Conservation (phyloP, 1,284 basidiomycete genomes). For the Naganishia cerealis region DNA sequence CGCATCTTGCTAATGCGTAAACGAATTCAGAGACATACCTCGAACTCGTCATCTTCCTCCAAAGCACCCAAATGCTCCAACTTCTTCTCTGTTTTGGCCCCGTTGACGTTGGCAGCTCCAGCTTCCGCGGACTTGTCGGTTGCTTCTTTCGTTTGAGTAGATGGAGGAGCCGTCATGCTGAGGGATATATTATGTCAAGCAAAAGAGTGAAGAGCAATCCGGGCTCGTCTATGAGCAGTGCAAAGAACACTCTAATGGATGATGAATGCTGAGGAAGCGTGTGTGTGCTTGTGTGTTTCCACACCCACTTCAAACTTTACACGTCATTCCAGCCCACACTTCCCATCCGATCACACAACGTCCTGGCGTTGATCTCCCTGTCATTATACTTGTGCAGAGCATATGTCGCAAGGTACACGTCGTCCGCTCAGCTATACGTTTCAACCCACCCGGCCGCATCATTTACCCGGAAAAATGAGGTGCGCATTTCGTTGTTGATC, state of each 20-base stretch:
- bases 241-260: background rate
- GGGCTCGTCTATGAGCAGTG: background rate
- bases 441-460: background rate
- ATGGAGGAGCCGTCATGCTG: conserved; percentile 15
- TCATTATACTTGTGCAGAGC: conserved; percentile 7
- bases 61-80: conserved; percentile 51
- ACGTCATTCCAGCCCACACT: conserved; percentile 11
- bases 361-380: background rate
- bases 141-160: background rate
- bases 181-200: background rate
- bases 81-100: conserved; percentile 19
- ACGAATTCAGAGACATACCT: conserved; percentile 45
- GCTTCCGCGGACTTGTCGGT: conserved; percentile 23
- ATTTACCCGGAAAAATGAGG: conserved; percentile 8
- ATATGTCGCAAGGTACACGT: background rate
- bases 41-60: conserved; percentile 57
- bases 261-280: conserved; percentile 17
- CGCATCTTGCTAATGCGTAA: background rate
- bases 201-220: background rate
- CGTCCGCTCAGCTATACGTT: background rate
- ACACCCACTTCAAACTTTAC: background rate
- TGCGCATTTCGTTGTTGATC: background rate
- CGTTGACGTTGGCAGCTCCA: conserved; percentile 14
- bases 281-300: background rate
- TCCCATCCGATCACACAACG: background rate